Conservation (phyloP, 2,329 filamentous ascomycete species). For the Lasiodiplodia theobromae region DNA sequence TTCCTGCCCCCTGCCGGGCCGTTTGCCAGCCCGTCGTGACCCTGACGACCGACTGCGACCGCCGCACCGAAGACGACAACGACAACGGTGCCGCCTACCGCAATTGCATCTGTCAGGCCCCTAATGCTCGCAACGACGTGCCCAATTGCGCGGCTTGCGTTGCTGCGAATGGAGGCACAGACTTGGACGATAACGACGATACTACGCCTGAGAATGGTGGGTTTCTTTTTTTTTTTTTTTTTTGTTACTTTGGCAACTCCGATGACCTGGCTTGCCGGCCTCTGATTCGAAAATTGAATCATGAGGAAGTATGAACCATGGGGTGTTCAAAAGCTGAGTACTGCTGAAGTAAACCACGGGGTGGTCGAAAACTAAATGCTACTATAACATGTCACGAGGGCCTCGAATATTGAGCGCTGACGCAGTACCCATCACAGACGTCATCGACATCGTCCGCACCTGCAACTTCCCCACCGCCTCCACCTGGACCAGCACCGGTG, state of each 20-base stretch:
- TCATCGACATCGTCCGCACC: constrained; percentile 40
- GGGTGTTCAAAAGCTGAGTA: no score
- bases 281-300: no score
- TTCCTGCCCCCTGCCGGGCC: constrained; percentile 40
- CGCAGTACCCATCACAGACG: constrained; percentile 31
- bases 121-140: constrained; percentile 37
- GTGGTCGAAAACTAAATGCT: no score
- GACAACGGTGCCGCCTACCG: constrained; percentile 28
- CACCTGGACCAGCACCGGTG: constrained; percentile 33
- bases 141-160: constrained; percentile 44
- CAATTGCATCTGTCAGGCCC: constrained; percentile 42
- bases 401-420: no score
- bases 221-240: neutral
- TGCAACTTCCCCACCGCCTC: constrained; percentile 41
- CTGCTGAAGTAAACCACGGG: no score
- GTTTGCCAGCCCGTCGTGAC: constrained; percentile 38
- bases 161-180: constrained; percentile 22
- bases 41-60: constrained; percentile 36
- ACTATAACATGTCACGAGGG: no score
- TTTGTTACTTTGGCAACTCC: no score
- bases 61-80: constrained; percentile 5
- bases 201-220: constrained; percentile 35
- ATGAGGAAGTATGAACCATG: no score
- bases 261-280: no score
- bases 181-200: constrained; percentile 35